Percentiles rank a stretch among this genome's conserved stretches.
Conservation (phyloP, 2,329 filamentous ascomycete species). For the Plenodomus tracheiphilus region DNA sequence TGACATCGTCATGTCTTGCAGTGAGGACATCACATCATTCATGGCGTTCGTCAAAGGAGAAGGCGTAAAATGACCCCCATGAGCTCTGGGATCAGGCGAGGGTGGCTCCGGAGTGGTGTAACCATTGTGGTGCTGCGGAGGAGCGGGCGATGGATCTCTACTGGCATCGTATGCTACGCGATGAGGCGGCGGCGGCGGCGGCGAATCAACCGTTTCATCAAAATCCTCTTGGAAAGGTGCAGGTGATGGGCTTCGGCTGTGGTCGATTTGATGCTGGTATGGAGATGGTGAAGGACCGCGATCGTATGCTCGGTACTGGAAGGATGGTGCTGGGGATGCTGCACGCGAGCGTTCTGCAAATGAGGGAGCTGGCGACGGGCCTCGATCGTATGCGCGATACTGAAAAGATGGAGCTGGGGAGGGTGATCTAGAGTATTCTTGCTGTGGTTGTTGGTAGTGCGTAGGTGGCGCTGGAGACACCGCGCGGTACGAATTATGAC, state of each 20-base stretch:
- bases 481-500: slow-evolving; percentile 21
- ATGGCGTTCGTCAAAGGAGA: slow-evolving; percentile 93
- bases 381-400: slow-evolving; percentile 27
- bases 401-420: slow-evolving; percentile 35
- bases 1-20: slow-evolving; percentile 79
- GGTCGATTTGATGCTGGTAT: slow-evolving; percentile 28
- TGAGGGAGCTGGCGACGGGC: slow-evolving; percentile 36
- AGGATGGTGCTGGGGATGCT: slow-evolving; percentile 23
- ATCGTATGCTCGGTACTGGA: slow-evolving; percentile 42
- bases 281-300: slow-evolving; percentile 48
- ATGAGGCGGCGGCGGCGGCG: slow-evolving; percentile 81
- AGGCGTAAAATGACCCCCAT: slow-evolving; percentile 64
- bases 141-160: slow-evolving; percentile 40
- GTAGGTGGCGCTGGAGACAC: slow-evolving; percentile 34
- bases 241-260: slow-evolving; percentile 33
- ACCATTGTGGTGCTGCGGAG: slow-evolving; percentile 43
- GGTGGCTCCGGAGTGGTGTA: slow-evolving; percentile 66
- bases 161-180: slow-evolving; percentile 58
- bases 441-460: slow-evolving; percentile 23
- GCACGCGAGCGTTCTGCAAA: slow-evolving; percentile 32
- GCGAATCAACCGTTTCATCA: slow-evolving; percentile 54
- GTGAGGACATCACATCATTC: slow-evolving; percentile 95
- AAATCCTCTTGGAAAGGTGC: slow-evolving; percentile 33
- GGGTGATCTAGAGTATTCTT: slow-evolving; percentile 35
- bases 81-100: slow-evolving; percentile 58